Evolutionary conservation across 306 rosid species (phyloP).

Genomic region (Nissolia schottii): DNA sequence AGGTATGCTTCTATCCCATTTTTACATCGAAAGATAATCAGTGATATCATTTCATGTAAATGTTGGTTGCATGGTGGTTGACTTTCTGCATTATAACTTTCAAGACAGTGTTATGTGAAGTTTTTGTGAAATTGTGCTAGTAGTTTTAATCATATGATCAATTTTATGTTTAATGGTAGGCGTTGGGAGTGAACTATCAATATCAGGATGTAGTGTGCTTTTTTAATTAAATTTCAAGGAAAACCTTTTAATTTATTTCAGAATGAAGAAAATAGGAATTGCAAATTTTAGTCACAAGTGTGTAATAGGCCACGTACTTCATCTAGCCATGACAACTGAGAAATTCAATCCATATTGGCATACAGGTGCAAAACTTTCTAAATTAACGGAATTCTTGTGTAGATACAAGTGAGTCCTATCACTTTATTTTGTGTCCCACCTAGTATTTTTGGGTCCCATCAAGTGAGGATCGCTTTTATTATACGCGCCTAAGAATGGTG

Average conservation of each 20-base stretch:
- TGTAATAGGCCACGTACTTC: neutral
- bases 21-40: constrained; percentile 5
- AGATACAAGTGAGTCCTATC: too few relatives aligned
- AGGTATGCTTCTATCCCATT: constrained; percentile 48
- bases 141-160: neutral
- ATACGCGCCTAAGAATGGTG: too few relatives aligned
- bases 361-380: neutral
- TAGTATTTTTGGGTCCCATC: too few relatives aligned
- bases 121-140: neutral
- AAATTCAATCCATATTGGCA: neutral
- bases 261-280: neutral
- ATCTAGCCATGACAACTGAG: neutral
- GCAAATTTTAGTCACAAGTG: neutral
- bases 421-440: too few relatives aligned
- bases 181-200: neutral
- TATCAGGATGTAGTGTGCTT: too few relatives aligned
- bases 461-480: too few relatives aligned
- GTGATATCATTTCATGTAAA: neutral
- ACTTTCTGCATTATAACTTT: neutral
- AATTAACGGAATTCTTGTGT: neutral
- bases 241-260: neutral
- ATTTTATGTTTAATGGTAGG: constrained; percentile 1
- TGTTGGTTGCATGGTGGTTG: constrained; percentile 8
- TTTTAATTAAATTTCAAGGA: neutral
- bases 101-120: too few relatives aligned